A percentile compares a stretch with the other conserved stretches of the same genome.
Conservation (phyloP, 495 filamentous ascomycete genomes). For the Penicillium herquei region DNA sequence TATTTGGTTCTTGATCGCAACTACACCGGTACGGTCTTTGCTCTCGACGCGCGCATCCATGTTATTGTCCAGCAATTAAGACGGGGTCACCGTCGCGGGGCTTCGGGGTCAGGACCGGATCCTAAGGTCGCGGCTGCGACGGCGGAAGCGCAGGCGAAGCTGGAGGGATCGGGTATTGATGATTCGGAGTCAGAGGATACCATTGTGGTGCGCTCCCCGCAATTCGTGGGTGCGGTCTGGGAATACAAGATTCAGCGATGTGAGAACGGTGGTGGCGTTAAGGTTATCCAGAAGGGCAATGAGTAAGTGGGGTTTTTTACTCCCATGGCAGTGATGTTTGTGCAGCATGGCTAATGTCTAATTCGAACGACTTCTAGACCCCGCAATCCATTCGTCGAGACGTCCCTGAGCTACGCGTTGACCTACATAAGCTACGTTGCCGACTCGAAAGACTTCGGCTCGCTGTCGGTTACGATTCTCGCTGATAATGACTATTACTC, state of each 20-base stretch:
- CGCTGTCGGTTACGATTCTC: slow-evolving; percentile 78
- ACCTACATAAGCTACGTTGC: slow-evolving; percentile 67
- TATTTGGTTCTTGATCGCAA: slow-evolving; percentile 90
- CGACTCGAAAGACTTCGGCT: slow-evolving; percentile 56
- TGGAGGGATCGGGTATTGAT: slow-evolving; percentile 9
- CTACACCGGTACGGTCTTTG: slow-evolving; percentile 90
- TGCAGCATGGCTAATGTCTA: slow-evolving; percentile 9
- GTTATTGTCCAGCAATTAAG: slow-evolving; percentile 63
- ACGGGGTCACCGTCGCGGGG: slow-evolving; percentile 30
- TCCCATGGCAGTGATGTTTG: neutral
- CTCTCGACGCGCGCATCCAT: slow-evolving; percentile 91
- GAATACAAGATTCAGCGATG: slow-evolving; percentile 71
- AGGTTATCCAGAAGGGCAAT: slow-evolving; percentile 69
- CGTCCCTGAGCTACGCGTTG: slow-evolving; percentile 80
- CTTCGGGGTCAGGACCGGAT: slow-evolving; percentile 20
- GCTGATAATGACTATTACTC: slow-evolving; percentile 98
- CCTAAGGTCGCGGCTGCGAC: slow-evolving; percentile 9
- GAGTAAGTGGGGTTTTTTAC: slow-evolving; percentile 54
- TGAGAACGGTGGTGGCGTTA: slow-evolving; percentile 69
- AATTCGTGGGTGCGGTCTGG: slow-evolving; percentile 86
- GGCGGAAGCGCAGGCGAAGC: slow-evolving; percentile 4
- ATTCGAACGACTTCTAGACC: slow-evolving; percentile 21
- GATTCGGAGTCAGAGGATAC: slow-evolving; percentile 42
- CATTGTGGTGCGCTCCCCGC: slow-evolving; percentile 83
- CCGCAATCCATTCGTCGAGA: slow-evolving; percentile 86